Evolutionary conservation across 208 protist species (phyloP).

Genomic region (Zelonia costaricensis): DNA sequence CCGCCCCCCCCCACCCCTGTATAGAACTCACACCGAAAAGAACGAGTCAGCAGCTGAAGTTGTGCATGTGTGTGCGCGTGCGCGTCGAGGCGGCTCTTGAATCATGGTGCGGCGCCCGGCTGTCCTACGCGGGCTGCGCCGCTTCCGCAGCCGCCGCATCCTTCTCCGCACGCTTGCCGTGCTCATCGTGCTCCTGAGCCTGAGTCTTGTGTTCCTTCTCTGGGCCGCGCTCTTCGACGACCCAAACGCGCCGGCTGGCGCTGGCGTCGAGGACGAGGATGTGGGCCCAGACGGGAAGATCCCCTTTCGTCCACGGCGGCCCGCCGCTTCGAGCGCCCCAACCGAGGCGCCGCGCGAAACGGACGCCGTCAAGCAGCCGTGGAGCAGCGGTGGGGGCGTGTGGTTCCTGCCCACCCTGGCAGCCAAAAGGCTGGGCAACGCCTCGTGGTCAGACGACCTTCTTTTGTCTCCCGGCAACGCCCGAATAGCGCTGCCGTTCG

Average conservation of each 20-base stretch:
- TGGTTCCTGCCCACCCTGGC: constrained; percentile 6
- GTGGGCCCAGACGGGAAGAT: not conserved
- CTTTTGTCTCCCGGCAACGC: constrained; percentile 8
- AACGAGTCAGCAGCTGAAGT: too few species aligned
- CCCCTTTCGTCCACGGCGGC: not conserved
- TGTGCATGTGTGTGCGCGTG: too few species aligned
- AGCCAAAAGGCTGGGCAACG: not conserved
- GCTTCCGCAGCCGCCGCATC: not conserved
- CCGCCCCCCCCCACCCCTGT: too few species aligned
- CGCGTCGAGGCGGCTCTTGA: too few species aligned
- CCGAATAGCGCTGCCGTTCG: constrained; percentile 13
- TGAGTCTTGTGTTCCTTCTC: not conserved
- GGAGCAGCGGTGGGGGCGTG: not conserved
- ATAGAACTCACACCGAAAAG: too few species aligned
- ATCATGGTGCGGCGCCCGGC: too few species aligned
- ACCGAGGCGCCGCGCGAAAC: too few species aligned
- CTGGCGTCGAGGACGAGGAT: not conserved
- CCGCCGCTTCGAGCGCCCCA: too few species aligned
- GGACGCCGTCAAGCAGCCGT: not conserved
- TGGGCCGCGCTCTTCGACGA: not conserved
- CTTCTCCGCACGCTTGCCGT: not conserved
- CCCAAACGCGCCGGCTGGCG: not conserved
- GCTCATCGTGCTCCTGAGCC: not conserved
- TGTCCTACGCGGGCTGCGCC: too few species aligned
- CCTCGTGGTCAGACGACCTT: not conserved